Evolutionary conservation across 306 rosid species (phyloP).

Genomic region (Erythrophleum fordii): DNA sequence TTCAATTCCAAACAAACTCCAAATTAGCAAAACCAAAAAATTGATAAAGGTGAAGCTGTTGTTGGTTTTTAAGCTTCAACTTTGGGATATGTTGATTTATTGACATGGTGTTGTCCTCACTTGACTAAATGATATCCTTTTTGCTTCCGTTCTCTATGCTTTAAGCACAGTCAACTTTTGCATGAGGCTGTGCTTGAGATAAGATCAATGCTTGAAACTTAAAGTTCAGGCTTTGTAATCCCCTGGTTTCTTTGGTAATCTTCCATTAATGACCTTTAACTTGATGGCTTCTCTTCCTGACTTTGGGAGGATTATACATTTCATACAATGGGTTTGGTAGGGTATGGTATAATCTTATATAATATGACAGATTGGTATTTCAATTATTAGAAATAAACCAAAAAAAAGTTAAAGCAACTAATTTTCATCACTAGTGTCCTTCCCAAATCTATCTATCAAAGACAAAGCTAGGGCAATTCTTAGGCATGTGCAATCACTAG

Average conservation of each 20-base stretch:
- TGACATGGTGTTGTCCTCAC: too few relatives aligned
- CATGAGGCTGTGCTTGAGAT: not conserved
- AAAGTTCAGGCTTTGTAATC: too few relatives aligned
- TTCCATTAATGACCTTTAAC: not conserved
- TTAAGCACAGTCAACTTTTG: too few relatives aligned
- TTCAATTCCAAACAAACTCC: conserved; percentile 33
- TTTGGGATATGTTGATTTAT: not conserved
- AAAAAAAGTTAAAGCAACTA: not conserved
- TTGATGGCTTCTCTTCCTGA: not conserved
- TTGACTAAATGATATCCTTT: not conserved
- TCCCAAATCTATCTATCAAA: not conserved
- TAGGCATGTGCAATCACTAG: too few relatives aligned
- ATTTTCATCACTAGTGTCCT: not conserved
- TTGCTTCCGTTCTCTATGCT: too few relatives aligned
- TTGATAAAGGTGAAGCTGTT: not conserved
- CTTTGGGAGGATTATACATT: not conserved
- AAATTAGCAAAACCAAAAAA: conserved; percentile 2
- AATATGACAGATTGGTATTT: not conserved
- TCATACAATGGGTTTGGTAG: not conserved
- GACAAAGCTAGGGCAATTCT: too few relatives aligned
- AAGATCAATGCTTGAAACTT: not conserved
- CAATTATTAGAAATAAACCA: not conserved
- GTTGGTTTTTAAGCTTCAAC: not conserved
- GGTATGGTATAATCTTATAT: not conserved
- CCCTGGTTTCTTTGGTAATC: not conserved